Evolutionary conservation across 192 early-diverging fungal genomes (phyloP).

Genomic region (Paraglomus occultum): DNA sequence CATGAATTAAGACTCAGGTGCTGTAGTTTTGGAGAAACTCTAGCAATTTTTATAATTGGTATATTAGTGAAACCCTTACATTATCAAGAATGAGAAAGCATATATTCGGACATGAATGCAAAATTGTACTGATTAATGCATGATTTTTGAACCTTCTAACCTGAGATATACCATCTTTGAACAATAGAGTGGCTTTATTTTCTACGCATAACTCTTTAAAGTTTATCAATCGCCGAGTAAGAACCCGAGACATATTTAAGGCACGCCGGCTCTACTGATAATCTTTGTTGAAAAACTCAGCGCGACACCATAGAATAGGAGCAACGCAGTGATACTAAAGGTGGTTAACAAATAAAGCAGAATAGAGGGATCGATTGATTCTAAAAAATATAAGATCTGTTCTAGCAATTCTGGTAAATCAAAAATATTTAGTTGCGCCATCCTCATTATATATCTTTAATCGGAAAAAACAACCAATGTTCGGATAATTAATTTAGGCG

Average conservation of each 20-base stretch:
- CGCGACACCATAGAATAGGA: slow-evolving; percentile 3
- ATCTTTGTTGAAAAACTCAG: background rate
- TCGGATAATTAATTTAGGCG: too few relatives aligned
- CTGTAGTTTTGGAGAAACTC: background rate
- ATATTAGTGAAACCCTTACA: slow-evolving; percentile 15
- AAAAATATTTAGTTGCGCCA: too few relatives aligned
- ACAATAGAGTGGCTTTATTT: background rate
- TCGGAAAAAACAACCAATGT: too few relatives aligned
- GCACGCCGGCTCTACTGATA: too few relatives aligned
- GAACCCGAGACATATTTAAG: too few relatives aligned
- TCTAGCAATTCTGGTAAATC: too few relatives aligned
- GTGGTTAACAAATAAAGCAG: too few relatives aligned
- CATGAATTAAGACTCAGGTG: slow-evolving; percentile 19
- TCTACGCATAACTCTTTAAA: background rate
- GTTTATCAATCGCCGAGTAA: too few relatives aligned
- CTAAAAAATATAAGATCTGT: too few relatives aligned
- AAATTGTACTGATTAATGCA: slow-evolving; percentile 25
- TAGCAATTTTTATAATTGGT: slow-evolving; percentile 25
- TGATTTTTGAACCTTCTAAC: slow-evolving; percentile 10
- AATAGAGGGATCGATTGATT: too few relatives aligned
- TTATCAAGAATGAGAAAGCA: slow-evolving; percentile 26
- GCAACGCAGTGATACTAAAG: background rate
- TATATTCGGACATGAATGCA: slow-evolving; percentile 24
- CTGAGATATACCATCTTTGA: too few relatives aligned
- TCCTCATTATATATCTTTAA: too few relatives aligned